Conservation (phyloP, 257 asterid species). For the Euphrasia confusa region DNA sequence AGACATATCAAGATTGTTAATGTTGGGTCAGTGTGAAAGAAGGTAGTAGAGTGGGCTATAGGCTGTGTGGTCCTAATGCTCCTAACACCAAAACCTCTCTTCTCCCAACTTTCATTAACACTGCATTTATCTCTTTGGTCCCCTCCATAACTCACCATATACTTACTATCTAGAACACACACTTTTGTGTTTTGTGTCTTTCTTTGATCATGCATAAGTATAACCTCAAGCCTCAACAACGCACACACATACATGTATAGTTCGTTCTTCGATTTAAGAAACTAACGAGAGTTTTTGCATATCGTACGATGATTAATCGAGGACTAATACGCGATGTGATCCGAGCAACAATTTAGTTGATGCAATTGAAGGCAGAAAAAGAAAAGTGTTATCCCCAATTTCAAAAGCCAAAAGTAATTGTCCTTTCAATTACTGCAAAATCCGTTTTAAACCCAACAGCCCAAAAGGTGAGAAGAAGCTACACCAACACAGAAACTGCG, state of each 20-base stretch:
- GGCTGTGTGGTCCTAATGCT: constrained; percentile 30
- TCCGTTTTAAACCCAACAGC: constrained; percentile 48
- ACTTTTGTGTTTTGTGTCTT: constrained; percentile 7
- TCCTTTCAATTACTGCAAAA: constrained; percentile 30
- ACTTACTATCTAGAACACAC: constrained; percentile 5
- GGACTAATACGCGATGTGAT: too few species aligned
- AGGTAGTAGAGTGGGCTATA: constrained; percentile 36
- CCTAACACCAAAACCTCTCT: constrained; percentile 23
- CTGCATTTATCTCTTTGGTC: constrained; percentile 37
- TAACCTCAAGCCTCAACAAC: background rate
- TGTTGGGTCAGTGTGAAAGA: constrained; percentile 38
- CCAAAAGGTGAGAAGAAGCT: constrained; percentile 36
- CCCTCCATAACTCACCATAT: constrained; percentile 8
- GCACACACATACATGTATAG: background rate
- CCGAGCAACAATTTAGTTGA: background rate
- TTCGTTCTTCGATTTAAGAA: background rate
- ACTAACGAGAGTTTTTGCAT: background rate
- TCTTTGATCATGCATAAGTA: too few species aligned
- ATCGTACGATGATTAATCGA: too few species aligned
- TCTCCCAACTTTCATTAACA: constrained; percentile 37
- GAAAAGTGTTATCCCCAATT: constrained; percentile 23
- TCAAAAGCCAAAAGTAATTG: constrained; percentile 34
- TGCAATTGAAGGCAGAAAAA: constrained; percentile 22
- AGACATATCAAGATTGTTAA: constrained; percentile 44
- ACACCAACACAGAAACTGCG: constrained; percentile 47